Evolutionary conservation across 1,284 basidiomycete species (phyloP), one percentile per base, ranked within the genome.

Genomic region (Puccinia hordei): DNA sequence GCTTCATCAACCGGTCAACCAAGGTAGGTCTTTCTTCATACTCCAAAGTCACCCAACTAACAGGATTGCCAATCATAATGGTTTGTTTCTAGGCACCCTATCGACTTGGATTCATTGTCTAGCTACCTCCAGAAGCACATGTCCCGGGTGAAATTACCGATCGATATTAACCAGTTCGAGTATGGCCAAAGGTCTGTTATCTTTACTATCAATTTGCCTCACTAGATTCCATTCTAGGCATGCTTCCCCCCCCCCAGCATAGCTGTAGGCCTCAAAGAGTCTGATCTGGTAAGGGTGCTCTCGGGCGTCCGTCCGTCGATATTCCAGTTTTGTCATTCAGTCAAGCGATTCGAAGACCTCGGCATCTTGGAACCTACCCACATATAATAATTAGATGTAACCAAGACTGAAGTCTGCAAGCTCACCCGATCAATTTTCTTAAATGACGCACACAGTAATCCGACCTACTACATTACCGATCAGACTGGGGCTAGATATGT

Each of bases 401-500:
- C n/a, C n/a, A n/a, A n/a, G n/a, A n/a, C n/a, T 44, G 65, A 73
- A 59, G 81, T 44, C 66, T 61, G 68, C 41, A 27, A 72, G 17
- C 9, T 57, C 74, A 30, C n/a, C 76, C 27, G 59, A 51, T 53
- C 71, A 68, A 22, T 61, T 46, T 61, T 35, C 33, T 73, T 27
- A 80, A 27, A 57, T 49, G 81, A 68, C 82, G 72, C 80, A 79
- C 19, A 5, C 22, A 93, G 92, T 95, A 98, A 98, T 85, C 95
- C 95, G 0, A 98, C 95, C 0, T 98, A 98, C 86, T 92, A 95
- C 86, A 86, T 96, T 66, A 93, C 90, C 22, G 93, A 93, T 86
- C 88, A 89, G 81, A 91, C 90, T 33, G 87, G 88, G 57, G 88
- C 85, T 5, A 90, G 89, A n/a, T 94, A 90, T 82, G 95, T 98